A percentile compares a stretch with the other conserved stretches of the same genome.
phyloP scores from a whole-genome alignment of 78 protist genomes.

The Guillardia theta region DNA sequence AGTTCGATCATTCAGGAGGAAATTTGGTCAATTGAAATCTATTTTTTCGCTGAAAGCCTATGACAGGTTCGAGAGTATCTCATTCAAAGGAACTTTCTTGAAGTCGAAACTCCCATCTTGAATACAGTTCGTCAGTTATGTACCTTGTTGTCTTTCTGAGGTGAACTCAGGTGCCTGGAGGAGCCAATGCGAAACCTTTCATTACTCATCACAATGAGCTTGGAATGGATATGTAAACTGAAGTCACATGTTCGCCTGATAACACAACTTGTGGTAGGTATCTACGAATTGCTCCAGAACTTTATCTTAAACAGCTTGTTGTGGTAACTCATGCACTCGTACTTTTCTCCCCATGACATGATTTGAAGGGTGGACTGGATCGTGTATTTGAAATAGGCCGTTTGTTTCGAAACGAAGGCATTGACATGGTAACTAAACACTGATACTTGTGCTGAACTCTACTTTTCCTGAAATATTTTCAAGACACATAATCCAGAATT shows the following conservation, averaged over 20 bases:
- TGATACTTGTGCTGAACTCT: background rate
- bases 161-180: too few species aligned
- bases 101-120: conserved; percentile 44
- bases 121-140: too few species aligned
- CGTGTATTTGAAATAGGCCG: conserved; percentile 98
- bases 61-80: conserved; percentile 15
- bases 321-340: background rate
- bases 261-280: too few species aligned
- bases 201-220: conserved; percentile 59
- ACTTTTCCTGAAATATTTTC: background rate
- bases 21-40: too few species aligned
- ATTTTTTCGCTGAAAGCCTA: background rate
- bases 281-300: conserved; percentile 25
- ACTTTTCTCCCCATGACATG: background rate
- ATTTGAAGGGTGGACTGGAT: conserved; percentile 92
- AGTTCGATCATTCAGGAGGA: too few species aligned
- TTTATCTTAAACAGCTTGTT: conserved; percentile 25
- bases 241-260: too few species aligned
- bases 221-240: too few species aligned
- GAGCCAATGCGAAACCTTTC: conserved; percentile 10
- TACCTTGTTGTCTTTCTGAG: too few species aligned
- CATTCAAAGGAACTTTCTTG: conserved; percentile 43
- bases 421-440: conserved; percentile 37
- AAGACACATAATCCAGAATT: conserved; percentile 74
- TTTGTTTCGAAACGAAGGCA: conserved; percentile 69